A percentile compares a stretch with the other conserved stretches of the same genome.
phyloP scores from a whole-genome alignment of 163 green algal genomes.

The Volvox carteri region DNA sequence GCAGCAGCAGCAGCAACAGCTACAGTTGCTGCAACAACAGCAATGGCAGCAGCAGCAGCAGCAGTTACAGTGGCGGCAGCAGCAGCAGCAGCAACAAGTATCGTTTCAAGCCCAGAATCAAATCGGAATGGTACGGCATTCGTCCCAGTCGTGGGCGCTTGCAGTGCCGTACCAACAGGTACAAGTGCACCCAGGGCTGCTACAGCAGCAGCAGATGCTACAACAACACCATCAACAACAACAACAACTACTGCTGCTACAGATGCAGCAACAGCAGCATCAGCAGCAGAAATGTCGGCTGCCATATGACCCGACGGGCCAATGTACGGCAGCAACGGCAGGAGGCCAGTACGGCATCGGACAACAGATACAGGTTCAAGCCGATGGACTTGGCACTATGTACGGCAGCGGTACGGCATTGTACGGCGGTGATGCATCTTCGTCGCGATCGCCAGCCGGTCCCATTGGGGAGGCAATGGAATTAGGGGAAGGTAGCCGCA shows the following conservation, averaged over 20 bases:
- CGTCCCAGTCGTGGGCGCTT: background rate
- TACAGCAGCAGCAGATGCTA: background rate
- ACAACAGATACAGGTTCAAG: too few relatives aligned
- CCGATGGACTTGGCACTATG: too few relatives aligned
- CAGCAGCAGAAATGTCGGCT: background rate
- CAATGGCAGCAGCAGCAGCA: background rate
- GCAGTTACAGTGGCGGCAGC: background rate
- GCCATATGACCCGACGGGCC: too few relatives aligned
- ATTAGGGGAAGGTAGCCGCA: too few relatives aligned
- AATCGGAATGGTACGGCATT: background rate
- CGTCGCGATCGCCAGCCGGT: background rate
- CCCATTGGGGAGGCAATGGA: conserved; percentile 7
- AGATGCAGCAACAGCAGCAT: background rate
- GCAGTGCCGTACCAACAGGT: background rate
- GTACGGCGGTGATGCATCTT: too few relatives aligned
- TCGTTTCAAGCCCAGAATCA: background rate
- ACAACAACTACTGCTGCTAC: background rate
- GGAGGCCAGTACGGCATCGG: background rate
- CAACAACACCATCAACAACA: background rate
- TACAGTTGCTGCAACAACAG: background rate
- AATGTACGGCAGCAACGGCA: background rate
- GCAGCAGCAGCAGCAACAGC: background rate
- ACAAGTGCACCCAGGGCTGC: too few relatives aligned
- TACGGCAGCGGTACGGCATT: background rate
- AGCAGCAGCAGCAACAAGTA: conserved; percentile 18